Base-by-base conservation (phyloP, 441 rosid genomes). In the Aquilaria agallochum region DNA sequence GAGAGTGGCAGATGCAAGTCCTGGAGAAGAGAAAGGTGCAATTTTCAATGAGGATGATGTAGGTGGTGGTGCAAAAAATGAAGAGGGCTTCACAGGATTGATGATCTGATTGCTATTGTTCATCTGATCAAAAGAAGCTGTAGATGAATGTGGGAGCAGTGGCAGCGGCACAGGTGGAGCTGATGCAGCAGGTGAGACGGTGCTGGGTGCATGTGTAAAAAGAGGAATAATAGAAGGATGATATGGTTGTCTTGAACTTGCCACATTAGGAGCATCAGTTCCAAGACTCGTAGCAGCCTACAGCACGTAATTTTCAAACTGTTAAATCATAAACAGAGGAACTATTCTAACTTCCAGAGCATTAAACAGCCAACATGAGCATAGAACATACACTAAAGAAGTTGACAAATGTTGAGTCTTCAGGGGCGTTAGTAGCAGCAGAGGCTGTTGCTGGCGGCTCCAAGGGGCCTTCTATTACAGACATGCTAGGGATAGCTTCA, bases 31-130 rank as follows among this genome's bases (percentile, higher is more conserved):
- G 63, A 62, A 60, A 55, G 79, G 84, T 12, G 83, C 84, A 61
- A 76, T 72, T 73, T 72, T 63, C 68, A 77, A 68, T 20, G 79
- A 51, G 45, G 90, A 71, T 11, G 88, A 47, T 30, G 83, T 59
- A 50, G 85, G 63, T 59, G 82, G 80, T 36, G 81, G 74, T 12
- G 80, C 50, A 44, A 80, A 79, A 67, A 88, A 85, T 11, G 81
- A 74, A 34, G 83, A 84, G 44, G 95, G 91, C 68, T 83, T 85
- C 55, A 85, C 76, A 12, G 85, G 91, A 76, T 68, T 82, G 42
- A 83, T 68, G 40, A 74, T 69, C 55, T 62, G 80, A 64, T 77
- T 77, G 51, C 77, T 53, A 66, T 65, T 74, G 68, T 67, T 70
- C 53, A 72, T 59, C 36, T 78, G 68, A 71, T 83, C 82, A 48